A percentile compares a stretch with the other conserved stretches of the same genome.
Evolutionary conservation across 768 basidiomycete species (phyloP).

Genomic region (Guyanaporus albipodus): DNA sequence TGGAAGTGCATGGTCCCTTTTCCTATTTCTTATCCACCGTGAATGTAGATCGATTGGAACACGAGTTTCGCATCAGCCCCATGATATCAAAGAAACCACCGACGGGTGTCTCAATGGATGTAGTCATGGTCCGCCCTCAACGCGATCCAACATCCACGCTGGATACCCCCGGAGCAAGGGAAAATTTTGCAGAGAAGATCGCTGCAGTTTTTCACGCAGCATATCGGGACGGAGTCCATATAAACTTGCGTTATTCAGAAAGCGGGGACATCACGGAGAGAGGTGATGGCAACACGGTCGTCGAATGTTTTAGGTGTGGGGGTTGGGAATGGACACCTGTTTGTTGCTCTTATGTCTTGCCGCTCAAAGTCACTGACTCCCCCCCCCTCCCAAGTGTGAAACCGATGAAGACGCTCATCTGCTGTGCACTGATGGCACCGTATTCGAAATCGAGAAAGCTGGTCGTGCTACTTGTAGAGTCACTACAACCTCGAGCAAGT

Average conservation of each 20-base stretch:
- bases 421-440: constrained; percentile 76
- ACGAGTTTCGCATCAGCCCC: constrained; percentile 74
- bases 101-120: constrained; percentile 52
- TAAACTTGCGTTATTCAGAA: constrained; percentile 52
- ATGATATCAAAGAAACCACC: constrained; percentile 46
- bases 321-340: constrained; percentile 90
- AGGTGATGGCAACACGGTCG: constrained; percentile 50
- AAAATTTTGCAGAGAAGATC: constrained; percentile 49
- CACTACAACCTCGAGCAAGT: constrained; percentile 31
- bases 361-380: background rate
- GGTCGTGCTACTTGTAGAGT: constrained; percentile 55
- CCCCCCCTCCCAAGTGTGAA: constrained; percentile 43
- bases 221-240: constrained; percentile 74
- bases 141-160: constrained; percentile 46
- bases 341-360: constrained; percentile 24
- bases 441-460: constrained; percentile 56
- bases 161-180: constrained; percentile 43
- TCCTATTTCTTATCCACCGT: constrained; percentile 80
- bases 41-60: constrained; percentile 85
- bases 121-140: constrained; percentile 72
- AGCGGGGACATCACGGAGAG: constrained; percentile 39
- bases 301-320: constrained; percentile 75
- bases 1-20: constrained; percentile 71
- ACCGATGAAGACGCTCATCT: constrained; percentile 61
- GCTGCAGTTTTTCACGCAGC: constrained; percentile 58